These are phyloP conservation scores for Cercospora sp. DNA, from an alignment of 2,329 filamentous ascomycete genomes.

Conservation along the genomic window DNA sequence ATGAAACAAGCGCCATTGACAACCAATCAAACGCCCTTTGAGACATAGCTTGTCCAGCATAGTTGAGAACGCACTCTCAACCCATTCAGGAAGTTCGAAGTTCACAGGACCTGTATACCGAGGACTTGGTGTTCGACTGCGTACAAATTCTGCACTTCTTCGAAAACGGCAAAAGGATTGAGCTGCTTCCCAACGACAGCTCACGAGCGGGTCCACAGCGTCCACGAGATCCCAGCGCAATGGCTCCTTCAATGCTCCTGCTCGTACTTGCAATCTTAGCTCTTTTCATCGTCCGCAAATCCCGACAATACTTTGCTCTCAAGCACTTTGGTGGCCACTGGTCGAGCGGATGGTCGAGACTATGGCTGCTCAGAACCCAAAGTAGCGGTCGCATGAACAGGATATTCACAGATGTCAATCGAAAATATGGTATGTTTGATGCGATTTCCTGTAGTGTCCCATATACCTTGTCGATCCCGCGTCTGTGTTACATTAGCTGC, in stretches of 20 bases:
- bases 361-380: slow-evolving; percentile 43
- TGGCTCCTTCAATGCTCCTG: slow-evolving; percentile 31
- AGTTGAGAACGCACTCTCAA: not conserved
- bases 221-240: slow-evolving; percentile 5
- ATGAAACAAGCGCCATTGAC: not conserved
- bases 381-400: slow-evolving; percentile 43
- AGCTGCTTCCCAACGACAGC: not conserved
- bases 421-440: slow-evolving; percentile 39
- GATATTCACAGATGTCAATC: slow-evolving; percentile 41
- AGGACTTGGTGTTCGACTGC: not conserved
- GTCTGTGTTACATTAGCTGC: not conserved
- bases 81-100: not conserved
- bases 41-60: not conserved
- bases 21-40: not conserved
- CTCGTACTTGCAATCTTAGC: slow-evolving; percentile 31
- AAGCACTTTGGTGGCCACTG: slow-evolving; percentile 43
- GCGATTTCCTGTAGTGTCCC: not conserved
- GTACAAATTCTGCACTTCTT: not conserved
- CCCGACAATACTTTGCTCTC: slow-evolving; percentile 38
- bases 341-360: slow-evolving; percentile 41
- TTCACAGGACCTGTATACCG: not conserved
- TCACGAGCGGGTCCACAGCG: not conserved
- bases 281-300: slow-evolving; percentile 31
- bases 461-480: not conserved
- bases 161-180: not conserved